Conservation (phyloP, 495 filamentous ascomycete genomes). For the Tuber microsphaerosporum region DNA sequence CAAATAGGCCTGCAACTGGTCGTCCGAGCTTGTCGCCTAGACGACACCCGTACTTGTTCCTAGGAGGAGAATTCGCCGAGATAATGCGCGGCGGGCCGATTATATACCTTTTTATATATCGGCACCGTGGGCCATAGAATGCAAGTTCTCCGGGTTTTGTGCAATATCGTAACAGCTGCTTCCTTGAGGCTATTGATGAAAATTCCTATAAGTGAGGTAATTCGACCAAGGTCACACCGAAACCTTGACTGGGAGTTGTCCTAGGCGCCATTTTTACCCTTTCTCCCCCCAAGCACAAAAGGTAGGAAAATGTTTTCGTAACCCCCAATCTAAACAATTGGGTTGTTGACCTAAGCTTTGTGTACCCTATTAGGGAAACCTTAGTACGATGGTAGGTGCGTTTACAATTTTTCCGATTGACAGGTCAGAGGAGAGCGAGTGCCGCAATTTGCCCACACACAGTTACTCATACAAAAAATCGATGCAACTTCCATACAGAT, state of each 20-base stretch:
- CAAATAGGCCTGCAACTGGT: not conserved
- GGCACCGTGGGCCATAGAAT: not conserved
- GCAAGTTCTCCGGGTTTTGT: not conserved
- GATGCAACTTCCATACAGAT: not conserved
- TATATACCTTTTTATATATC: not conserved
- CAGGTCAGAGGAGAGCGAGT: not conserved
- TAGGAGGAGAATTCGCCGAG: not conserved
- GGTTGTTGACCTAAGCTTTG: not conserved
- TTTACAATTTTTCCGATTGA: not conserved
- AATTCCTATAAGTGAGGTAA: not conserved
- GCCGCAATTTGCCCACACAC: not conserved
- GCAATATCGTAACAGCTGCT: not conserved
- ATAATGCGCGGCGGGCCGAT: not conserved
- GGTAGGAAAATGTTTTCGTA: not conserved
- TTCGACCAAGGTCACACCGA: not conserved
- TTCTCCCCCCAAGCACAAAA: not conserved
- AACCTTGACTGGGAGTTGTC: not conserved
- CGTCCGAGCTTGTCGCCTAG: not conserved
- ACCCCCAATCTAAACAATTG: not conserved
- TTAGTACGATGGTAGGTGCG: not conserved
- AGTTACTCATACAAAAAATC: not conserved
- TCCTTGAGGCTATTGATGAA: not conserved
- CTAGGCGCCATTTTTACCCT: not conserved
- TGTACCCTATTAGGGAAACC: not conserved
- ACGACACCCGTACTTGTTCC: not conserved